Evolutionary conservation across 2,329 filamentous ascomycete species (phyloP).

Genomic region (Ophiocordyceps robertsii): DNA sequence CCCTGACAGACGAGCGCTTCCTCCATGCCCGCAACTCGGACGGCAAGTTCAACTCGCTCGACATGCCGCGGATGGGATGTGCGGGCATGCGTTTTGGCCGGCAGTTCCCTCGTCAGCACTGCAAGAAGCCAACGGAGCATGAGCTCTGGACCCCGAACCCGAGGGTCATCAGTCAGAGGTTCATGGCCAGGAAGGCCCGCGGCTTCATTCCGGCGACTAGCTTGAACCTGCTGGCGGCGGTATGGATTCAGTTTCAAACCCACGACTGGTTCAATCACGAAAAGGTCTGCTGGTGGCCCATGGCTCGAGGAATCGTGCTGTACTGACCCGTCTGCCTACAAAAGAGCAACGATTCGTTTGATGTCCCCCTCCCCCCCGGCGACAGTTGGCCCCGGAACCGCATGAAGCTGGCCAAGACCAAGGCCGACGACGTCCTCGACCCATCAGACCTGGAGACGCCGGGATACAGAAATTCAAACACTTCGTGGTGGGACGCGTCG

Average conservation of each 20-base stretch:
- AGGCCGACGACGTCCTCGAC: not conserved
- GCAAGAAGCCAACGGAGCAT: not conserved
- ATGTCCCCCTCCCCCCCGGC: not conserved
- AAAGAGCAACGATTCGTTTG: not conserved
- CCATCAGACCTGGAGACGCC: not conserved
- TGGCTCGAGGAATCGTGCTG: no score
- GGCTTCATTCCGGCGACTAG: not conserved
- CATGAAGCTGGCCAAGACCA: not conserved
- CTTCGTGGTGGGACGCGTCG: conserved; percentile 1
- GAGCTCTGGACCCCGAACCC: conserved; percentile 1
- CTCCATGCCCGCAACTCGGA: not conserved
- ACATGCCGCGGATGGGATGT: not conserved
- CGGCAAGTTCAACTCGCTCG: conserved; percentile 1
- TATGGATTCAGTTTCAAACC: conserved; percentile 1
- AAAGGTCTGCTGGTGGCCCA: not conserved
- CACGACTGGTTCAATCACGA: conserved; percentile 1
- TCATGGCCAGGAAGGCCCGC: not conserved
- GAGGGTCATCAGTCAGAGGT: not conserved
- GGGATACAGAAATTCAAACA: not conserved
- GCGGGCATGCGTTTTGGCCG: not conserved
- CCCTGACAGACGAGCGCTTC: not conserved
- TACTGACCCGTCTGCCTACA: not conserved
- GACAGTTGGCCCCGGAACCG: not conserved
- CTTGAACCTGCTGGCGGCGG: not conserved
- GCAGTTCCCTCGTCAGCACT: not conserved